Base-by-base conservation (phyloP, 2,329 filamentous ascomycete species). In the Emmonsiellopsis sp. region DNA sequence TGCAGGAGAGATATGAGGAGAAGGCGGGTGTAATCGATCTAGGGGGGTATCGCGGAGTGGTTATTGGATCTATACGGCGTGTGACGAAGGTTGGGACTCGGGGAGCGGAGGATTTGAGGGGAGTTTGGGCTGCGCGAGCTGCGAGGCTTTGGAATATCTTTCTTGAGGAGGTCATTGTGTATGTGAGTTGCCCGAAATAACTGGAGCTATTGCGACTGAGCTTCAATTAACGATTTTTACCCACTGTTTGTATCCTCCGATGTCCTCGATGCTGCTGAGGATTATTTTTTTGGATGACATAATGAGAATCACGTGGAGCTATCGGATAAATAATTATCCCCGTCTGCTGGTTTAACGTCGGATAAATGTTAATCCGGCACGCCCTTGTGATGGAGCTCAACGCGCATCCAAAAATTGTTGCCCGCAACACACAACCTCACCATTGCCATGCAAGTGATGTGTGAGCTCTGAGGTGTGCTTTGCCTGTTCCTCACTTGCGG, bases 1-100 rank as follows among this genome's bases (percentile, higher is more conserved):
- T 65, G 49, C 58, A 49, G 48, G 56, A 49, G 5, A 57, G 17
- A 51, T 49, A 9, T 55, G 43, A 21, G 52, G 56, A 40, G 43
- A 52, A 31, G 47, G 53, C 36, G 13, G 49, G 13, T 6, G 42
- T 27, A 32, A 32, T 53, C 51, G 48, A 39, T 34, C 21, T 9
- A 14, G 48, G 7, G 21, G 49, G 33, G 33, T 17, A 36, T n/a
- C 27, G 44, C 17, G 40, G 8, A 45, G 21, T 17, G 13, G 21
- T 42, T 32, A 9, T 49, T 10, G 33, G 34, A 21, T n/a, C 2
- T 6, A 7, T 27, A 34, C 45, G 45, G 33, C 6, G 31, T 32
- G 55, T 9, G 17, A 42, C 42, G 11, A 51, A 42, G 9, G 46
- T 46, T 42, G 49, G 55, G 36, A 52, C 21, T 27, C 43, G 53